Evolutionary conservation across 2,329 filamentous ascomycete species (phyloP), one percentile per base, ranked within the genome.

Genomic region (Exophiala mesophila): DNA sequence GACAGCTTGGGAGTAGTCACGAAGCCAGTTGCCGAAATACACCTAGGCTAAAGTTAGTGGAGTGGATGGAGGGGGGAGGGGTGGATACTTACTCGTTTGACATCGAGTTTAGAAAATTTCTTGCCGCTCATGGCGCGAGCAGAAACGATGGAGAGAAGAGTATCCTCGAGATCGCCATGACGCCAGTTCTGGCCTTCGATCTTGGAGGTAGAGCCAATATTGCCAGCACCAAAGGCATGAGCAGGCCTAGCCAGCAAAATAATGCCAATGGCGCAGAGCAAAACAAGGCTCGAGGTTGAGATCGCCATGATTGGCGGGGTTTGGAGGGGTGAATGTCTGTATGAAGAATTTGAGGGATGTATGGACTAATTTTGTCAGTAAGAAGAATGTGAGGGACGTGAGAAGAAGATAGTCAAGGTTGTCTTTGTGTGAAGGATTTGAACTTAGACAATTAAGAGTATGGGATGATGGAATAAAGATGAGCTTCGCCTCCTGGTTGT

Each of bases 1-100:
- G 57, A 95, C 85, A 48, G 88, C 89, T 66, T 96, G 89, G 39
- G 85, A 92, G 67, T 96, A 96, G 66, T 96, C 89, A 42, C 80
- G 79, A 23, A 95, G 78, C 89, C 89, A 95, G 71, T 95, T 96
- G 52, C 89, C 89, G 69, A 96, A 96, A 71, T 96, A 96, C 51
- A 94, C 85, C 48, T 88, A 80, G 3, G 4, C 20, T 17, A 16
- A 35, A 20, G 12, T 26, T 26, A n/a, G n/a, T n/a, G n/a, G n/a
- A n/a, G n/a, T n/a, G n/a, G n/a, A n/a, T n/a, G n/a, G n/a, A n/a
- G 13, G n/a, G 17, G 19, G 4, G 15, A 12, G 24, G 12, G 17
- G 16, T 19, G 26, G n/a, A 9, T 6, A 52, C 51, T 44, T 45
- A 56, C 55, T 45, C 55, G 51, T 52, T 89, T 85, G 50, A 95